Evolutionary conservation across 106 monocot species (phyloP).

Genomic region (Hemerocallis citrina): DNA sequence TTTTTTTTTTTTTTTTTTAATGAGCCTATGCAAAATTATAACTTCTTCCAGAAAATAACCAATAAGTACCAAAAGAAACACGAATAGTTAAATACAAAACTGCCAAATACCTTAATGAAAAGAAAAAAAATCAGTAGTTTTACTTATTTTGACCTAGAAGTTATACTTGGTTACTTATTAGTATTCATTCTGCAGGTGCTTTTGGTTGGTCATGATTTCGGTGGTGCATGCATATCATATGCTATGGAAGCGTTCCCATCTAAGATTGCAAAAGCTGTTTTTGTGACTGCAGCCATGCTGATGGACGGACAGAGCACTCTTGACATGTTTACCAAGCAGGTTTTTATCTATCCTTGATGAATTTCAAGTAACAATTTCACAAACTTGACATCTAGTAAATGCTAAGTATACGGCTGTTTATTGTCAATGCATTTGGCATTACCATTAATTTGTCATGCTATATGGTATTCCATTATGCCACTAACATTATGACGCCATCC

Average conservation of each 20-base stretch:
- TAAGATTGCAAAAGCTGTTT: constrained; percentile 74
- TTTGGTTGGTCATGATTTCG: constrained; percentile 90
- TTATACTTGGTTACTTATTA: not conserved
- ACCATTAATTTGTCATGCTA: too few species aligned
- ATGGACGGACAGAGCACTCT: constrained; percentile 59
- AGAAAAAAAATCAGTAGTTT: too few species aligned
- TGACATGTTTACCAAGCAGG: constrained; percentile 64
- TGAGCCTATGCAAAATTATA: too few species aligned
- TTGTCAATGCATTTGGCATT: too few species aligned
- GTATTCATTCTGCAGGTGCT: constrained; percentile 45
- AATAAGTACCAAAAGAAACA: too few species aligned
- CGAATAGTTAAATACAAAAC: not conserved
- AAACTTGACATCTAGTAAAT: not conserved
- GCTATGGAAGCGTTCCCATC: constrained; percentile 72
- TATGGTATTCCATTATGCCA: too few species aligned
- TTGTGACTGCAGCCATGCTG: constrained; percentile 64
- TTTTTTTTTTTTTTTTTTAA: too few species aligned
- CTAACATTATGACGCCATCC: too few species aligned
- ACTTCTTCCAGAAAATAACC: too few species aligned
- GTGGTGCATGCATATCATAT: constrained; percentile 77
- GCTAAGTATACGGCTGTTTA: too few species aligned
- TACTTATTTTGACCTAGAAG: not conserved
- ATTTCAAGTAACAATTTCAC: not conserved
- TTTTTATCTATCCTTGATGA: constrained; percentile 1
- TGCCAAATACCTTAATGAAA: not conserved